phyloP scores from a whole-genome alignment of 345 rosid species.

The Brassica carinata region DNA sequence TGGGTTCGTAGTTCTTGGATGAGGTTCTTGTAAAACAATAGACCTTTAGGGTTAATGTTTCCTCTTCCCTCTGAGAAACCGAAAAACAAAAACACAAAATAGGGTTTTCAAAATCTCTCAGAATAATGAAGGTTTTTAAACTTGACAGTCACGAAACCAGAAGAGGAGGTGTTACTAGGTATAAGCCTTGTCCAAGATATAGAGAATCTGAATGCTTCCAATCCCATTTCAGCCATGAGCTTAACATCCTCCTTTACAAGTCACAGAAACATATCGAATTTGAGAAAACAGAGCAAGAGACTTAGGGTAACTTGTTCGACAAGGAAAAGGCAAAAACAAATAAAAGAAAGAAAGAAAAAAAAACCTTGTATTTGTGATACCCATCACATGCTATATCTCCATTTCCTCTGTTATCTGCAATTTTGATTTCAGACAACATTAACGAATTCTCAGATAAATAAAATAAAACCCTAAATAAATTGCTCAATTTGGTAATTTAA shows the following conservation, averaged over 20 bases:
- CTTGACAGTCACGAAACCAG: not conserved
- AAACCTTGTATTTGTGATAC: slow-evolving; percentile 71
- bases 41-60: slow-evolving; percentile 58
- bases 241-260: slow-evolving; percentile 69
- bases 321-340: not conserved
- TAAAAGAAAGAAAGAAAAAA: not conserved
- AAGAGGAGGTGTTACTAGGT: not conserved
- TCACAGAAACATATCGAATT: not conserved
- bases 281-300: not conserved
- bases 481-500: not conserved
- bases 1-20: slow-evolving; percentile 51
- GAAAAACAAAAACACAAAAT: not conserved
- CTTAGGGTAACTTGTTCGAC: no score
- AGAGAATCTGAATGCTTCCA: slow-evolving; percentile 74
- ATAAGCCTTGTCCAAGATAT: slow-evolving; percentile 85
- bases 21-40: slow-evolving; percentile 60
- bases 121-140: not conserved
- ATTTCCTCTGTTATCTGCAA: slow-evolving; percentile 34
- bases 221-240: slow-evolving; percentile 67
- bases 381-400: slow-evolving; percentile 64
- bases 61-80: slow-evolving; percentile 64
- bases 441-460: not conserved
- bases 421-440: no score
- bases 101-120: not conserved
- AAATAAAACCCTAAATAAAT: not conserved